A percentile compares a stretch with the other conserved stretches of the same genome.
phyloP scores from a whole-genome alignment of 306 rosid species.

The Dalbergia cochinchinensis region DNA sequence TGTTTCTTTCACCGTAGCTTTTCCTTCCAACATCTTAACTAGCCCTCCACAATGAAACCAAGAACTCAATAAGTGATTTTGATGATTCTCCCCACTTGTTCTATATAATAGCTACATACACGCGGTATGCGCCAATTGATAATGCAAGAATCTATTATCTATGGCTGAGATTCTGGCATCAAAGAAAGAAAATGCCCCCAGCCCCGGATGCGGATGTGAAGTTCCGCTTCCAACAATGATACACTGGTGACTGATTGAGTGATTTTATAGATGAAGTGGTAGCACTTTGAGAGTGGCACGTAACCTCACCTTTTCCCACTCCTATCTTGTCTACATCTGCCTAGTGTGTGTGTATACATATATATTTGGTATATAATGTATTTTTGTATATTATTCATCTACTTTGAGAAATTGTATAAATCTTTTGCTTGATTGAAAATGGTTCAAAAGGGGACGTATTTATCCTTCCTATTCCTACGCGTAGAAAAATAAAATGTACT shows the following conservation, averaged over 20 bases:
- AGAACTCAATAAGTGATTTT: not conserved
- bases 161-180: slow-evolving; percentile 44
- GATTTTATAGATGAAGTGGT: slow-evolving; percentile 12
- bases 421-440: not conserved
- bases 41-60: slow-evolving; percentile 27
- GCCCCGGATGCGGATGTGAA: not conserved
- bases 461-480: not conserved
- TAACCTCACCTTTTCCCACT: slow-evolving; percentile 17
- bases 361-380: too few relatives aligned
- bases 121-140: not conserved
- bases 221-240: not conserved
- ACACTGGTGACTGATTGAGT: not conserved
- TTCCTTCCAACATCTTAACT: slow-evolving; percentile 84
- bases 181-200: not conserved
- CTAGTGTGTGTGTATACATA: too few relatives aligned
- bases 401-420: too few relatives aligned
- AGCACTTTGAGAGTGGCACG: slow-evolving; percentile 50
- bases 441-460: not conserved
- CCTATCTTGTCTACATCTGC: slow-evolving; percentile 30
- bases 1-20: slow-evolving; percentile 68
- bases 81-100: not conserved
- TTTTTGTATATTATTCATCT: too few relatives aligned
- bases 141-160: slow-evolving; percentile 32
- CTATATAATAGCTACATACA: not conserved
- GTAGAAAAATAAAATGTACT: not conserved